Evolutionary conservation across 1,139 yeast species (phyloP).

Genomic region (Magnusiomyces sp.): DNA sequence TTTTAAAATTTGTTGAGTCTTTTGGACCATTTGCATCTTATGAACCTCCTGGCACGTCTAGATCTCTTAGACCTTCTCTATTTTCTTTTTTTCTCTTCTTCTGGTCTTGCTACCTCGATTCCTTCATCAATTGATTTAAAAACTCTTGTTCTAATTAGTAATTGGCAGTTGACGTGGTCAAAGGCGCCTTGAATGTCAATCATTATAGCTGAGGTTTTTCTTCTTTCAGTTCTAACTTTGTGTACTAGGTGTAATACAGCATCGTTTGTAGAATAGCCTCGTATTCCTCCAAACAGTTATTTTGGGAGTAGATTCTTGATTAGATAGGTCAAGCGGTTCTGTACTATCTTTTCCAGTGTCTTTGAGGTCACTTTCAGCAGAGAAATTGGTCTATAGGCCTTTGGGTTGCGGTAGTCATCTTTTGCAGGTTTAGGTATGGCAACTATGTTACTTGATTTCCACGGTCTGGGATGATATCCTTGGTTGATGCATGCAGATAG

Average conservation of each 20-base stretch:
- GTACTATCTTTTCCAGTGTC: neutral
- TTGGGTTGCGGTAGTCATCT: neutral
- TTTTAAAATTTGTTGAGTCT: too few relatives aligned
- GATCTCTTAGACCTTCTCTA: too few relatives aligned
- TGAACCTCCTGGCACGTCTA: too few relatives aligned
- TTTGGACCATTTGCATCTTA: too few relatives aligned
- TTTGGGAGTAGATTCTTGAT: too few relatives aligned
- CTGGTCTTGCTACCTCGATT: too few relatives aligned
- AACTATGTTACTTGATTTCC: slow-evolving; percentile 1
- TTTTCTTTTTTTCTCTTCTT: too few relatives aligned
- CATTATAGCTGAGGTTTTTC: slow-evolving; percentile 4
- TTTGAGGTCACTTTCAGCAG: neutral
- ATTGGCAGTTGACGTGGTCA: slow-evolving; percentile 15
- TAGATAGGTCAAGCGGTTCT: neutral
- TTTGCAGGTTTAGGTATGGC: neutral
- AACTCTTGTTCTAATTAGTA: slow-evolving; percentile 7
- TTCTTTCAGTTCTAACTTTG: neutral
- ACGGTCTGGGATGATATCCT: slow-evolving; percentile 3
- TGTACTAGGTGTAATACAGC: neutral
- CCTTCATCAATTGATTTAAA: too few relatives aligned
- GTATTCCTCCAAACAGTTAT: too few relatives aligned
- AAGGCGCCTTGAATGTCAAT: slow-evolving; percentile 18
- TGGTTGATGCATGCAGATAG: slow-evolving; percentile 3
- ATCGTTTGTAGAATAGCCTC: neutral
- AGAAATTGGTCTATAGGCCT: neutral